These are phyloP conservation scores for Quercus phellos DNA, from an alignment of 331 rosid species.

Conservation along the genomic window DNA sequence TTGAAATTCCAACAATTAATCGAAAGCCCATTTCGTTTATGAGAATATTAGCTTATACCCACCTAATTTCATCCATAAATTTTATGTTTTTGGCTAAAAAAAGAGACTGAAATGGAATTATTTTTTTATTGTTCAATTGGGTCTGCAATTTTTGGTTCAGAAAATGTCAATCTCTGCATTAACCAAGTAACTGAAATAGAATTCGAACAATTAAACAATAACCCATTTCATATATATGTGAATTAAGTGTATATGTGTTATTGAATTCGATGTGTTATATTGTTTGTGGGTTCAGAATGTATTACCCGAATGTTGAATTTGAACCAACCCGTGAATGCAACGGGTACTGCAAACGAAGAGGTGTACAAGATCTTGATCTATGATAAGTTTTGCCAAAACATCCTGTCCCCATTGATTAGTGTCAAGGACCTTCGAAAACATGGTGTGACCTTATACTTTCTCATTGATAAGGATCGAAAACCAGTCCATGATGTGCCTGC, in stretches of 20 bases:
- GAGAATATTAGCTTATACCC: neutral
- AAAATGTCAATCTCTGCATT: neutral
- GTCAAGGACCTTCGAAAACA: conserved; percentile 87
- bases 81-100: neutral
- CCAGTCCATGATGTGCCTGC: conserved; percentile 88
- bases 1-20: neutral
- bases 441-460: conserved; percentile 80
- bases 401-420: conserved; percentile 71
- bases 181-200: no score
- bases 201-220: neutral
- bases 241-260: neutral
- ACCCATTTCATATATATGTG: neutral
- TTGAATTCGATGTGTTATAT: neutral
- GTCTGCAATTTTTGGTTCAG: neutral
- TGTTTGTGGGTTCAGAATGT: conserved; percentile 50
- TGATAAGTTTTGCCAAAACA: conserved; percentile 74
- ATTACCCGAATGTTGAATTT: conserved; percentile 78
- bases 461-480: conserved; percentile 74
- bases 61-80: neutral
- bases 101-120: neutral
- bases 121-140: neutral
- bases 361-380: conserved; percentile 80
- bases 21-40: neutral
- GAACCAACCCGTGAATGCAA: conserved; percentile 63
- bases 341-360: conserved; percentile 72